These are phyloP conservation scores for Botrytis squamosa DNA, from an alignment of 2,329 filamentous ascomycete species.

Conservation along the genomic window DNA sequence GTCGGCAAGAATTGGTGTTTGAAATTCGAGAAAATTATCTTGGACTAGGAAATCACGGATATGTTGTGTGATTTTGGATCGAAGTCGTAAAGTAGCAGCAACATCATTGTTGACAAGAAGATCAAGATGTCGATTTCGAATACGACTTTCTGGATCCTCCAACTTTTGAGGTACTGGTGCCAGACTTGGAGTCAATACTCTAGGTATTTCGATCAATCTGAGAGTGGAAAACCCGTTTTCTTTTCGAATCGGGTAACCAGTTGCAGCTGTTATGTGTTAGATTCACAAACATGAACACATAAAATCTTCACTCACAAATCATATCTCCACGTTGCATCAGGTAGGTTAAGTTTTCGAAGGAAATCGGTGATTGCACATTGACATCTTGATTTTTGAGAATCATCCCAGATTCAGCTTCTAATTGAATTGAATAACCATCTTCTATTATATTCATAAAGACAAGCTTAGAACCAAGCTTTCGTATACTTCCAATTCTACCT, in stretches of 20 bases:
- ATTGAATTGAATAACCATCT: constrained; percentile 70
- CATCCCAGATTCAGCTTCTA: constrained; percentile 59
- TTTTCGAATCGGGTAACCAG: constrained; percentile 68
- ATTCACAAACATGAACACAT: neutral
- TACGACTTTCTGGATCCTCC: constrained; percentile 67
- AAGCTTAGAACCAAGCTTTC: constrained; percentile 66
- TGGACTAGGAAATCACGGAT: constrained; percentile 73
- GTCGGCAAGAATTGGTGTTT: constrained; percentile 82
- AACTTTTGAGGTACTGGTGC: constrained; percentile 74
- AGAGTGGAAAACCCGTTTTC: constrained; percentile 70
- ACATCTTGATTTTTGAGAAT: constrained; percentile 46
- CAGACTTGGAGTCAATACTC: constrained; percentile 73
- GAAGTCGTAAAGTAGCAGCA: constrained; percentile 68
- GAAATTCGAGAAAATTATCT: constrained; percentile 78
- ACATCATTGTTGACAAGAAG: constrained; percentile 72
- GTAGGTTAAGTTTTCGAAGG: constrained; percentile 61
- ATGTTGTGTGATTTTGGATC: constrained; percentile 70
- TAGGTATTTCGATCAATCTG: constrained; percentile 64
- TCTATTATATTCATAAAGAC: constrained; percentile 80
- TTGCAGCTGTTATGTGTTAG: constrained; percentile 50
- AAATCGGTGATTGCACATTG: constrained; percentile 30
- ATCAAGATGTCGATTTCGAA: constrained; percentile 80
- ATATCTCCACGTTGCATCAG: constrained; percentile 78
- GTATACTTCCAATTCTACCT: constrained; percentile 72
- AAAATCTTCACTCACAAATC: constrained; percentile 59